A percentile compares a stretch with the other conserved stretches of the same genome.
Evolutionary conservation across 2,329 filamentous ascomycete species (phyloP).

Genomic region (Beauveria varroae): DNA sequence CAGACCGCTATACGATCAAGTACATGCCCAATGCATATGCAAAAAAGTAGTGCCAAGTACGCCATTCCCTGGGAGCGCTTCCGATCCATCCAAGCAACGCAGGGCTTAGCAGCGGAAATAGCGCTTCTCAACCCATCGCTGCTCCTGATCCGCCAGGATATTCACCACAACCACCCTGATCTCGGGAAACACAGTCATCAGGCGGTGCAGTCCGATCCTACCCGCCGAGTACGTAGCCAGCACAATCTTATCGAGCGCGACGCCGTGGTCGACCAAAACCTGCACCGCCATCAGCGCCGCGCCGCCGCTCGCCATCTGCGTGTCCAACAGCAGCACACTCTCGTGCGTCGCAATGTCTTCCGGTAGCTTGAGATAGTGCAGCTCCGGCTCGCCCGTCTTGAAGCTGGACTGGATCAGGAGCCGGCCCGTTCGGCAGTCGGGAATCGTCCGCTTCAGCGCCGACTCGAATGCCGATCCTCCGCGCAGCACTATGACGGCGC

Average conservation of each 20-base stretch:
- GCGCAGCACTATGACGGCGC: slow-evolving; percentile 80
- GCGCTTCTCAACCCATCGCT: slow-evolving; percentile 80
- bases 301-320: slow-evolving; percentile 91
- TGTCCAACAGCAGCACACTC: slow-evolving; percentile 79
- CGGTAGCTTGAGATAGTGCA: slow-evolving; percentile 82
- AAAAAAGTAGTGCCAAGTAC: not conserved
- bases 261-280: slow-evolving; percentile 91
- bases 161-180: slow-evolving; percentile 81
- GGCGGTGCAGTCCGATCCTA: slow-evolving; percentile 70
- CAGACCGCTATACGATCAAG: not conserved
- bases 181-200: slow-evolving; percentile 82
- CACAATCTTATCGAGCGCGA: slow-evolving; percentile 75
- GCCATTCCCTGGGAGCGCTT: not conserved
- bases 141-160: slow-evolving; percentile 73
- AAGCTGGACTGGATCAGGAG: slow-evolving; percentile 86
- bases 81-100: not conserved
- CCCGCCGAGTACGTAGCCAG: slow-evolving; percentile 91
- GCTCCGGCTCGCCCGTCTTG: slow-evolving; percentile 79
- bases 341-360: slow-evolving; percentile 65
- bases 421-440: slow-evolving; percentile 83
- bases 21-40: not conserved
- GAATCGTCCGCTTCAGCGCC: slow-evolving; percentile 81
- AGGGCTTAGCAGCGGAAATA: slow-evolving; percentile 73
- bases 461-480: slow-evolving; percentile 85
- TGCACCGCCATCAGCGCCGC: slow-evolving; percentile 87